Conservation (phyloP, 2,329 filamentous ascomycete species). For the Madurella fahalii region DNA sequence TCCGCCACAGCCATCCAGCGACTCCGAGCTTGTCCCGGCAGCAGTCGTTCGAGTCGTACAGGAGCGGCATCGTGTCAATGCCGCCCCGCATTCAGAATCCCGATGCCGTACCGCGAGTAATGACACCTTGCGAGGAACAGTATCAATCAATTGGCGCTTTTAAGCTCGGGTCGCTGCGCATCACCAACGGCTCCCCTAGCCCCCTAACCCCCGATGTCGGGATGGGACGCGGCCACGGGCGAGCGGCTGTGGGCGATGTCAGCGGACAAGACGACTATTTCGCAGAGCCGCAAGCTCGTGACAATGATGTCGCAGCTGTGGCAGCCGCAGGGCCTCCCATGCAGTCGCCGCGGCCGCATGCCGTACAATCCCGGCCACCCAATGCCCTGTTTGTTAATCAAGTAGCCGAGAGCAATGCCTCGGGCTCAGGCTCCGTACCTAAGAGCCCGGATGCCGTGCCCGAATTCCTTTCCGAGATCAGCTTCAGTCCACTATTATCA, state of each 20-base stretch:
- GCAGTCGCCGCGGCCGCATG: neutral
- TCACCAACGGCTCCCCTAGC: constrained; percentile 55
- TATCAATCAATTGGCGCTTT: constrained; percentile 59
- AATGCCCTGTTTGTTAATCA: constrained; percentile 8
- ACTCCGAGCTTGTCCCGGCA: constrained; percentile 37
- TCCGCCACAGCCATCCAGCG: constrained; percentile 37
- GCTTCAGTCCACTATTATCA: constrained; percentile 36
- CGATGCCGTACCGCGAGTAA: constrained; percentile 33
- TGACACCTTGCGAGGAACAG: constrained; percentile 51
- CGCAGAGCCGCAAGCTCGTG: neutral
- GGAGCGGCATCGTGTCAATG: constrained; percentile 34
- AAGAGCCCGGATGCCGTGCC: constrained; percentile 2
- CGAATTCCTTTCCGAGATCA: constrained; percentile 27
- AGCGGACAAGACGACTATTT: constrained; percentile 17
- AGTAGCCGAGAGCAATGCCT: constrained; percentile 5
- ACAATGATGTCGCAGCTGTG: neutral
- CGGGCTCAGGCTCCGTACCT: constrained; percentile 5
- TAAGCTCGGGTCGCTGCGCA: constrained; percentile 58
- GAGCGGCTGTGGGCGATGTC: neutral
- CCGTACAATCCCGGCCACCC: neutral
- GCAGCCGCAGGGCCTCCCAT: neutral
- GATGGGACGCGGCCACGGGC: constrained; percentile 8
- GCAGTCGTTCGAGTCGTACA: constrained; percentile 38
- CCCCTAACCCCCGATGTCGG: constrained; percentile 43
- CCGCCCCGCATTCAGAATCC: constrained; percentile 27